Base-by-base conservation (phyloP, 228 moss, liverwort and hornwort species). In the Sphagnum fallax region DNA sequence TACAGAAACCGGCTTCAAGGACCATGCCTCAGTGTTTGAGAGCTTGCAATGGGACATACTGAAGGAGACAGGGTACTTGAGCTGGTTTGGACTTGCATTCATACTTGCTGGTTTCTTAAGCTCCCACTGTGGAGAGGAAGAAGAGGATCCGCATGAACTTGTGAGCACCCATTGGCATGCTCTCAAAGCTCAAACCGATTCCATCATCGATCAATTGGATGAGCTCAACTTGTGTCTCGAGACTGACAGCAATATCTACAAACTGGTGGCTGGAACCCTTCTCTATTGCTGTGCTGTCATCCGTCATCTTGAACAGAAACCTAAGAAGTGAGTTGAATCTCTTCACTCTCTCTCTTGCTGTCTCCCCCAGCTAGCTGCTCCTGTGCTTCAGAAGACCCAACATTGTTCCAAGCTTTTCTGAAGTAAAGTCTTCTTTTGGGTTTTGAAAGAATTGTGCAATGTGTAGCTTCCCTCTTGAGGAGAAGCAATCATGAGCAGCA, bases 261-360 rank as follows among this genome's bases (percentile, higher is more conserved):
- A 88, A 73, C 77, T 91, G 47, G 91, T 88, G 61, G 83, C 91
- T 0, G 91, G 91, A 53, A 91, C 91, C 6, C 80, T 91, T 49
- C 68, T 91, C 49, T 88, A 78, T 65, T 78, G 85, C 16, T 79
- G 80, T 65, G 79, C 91, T 51, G 83, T 81, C 50, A 78, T 88
- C 61, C 77, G 73, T 60, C 82, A 86, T 78, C 72, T 86, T 47
- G 86, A 88, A 69, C 65, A 67, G 47, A 86, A 81, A 63, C 68
- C 79, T 70, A 69, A 79, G 48, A 79, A 75, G 79, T 79, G 69
- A 79, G 75, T 73, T 7, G 32, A 32, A 32, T 32, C 32, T 32
- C 32, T 32, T 32, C 32, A 32, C 2, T 32, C 32, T 32, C 32
- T 32, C 32, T 32, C 32, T 32, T 32, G 32, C 32, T 32, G 32